Evolutionary conservation across 768 basidiomycete species (phyloP), one percentile per base, ranked within the genome.

Genomic region (Lactarius psammicola): DNA sequence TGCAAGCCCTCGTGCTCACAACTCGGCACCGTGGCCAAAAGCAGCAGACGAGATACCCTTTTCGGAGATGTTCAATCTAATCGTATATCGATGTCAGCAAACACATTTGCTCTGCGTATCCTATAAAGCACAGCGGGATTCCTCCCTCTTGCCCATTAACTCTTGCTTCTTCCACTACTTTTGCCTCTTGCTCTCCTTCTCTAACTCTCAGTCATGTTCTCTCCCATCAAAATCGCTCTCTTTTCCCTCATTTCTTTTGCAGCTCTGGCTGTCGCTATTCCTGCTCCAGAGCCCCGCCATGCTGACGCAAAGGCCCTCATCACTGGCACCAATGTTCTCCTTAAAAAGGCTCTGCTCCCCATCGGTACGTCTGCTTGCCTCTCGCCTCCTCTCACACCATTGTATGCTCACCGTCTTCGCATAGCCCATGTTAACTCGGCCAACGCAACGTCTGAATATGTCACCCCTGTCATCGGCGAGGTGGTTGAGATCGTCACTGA

Each of bases 141-240:
- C 56, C 28, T 31, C 49, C 44, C 49, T 51, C 56, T 46, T 61
- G 31, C 51, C 53, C 61, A 23, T 20, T 34, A 11, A n/a, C 49
- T 8, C 56, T 55, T 28, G 20, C 30, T 54, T 23, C 26, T n/a
- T 30, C 10, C 18, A 49, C 56, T 11, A 30, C 55, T 59, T 51
- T 57, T n/a, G 3, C 3, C 56, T 17, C 11, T 20, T 26, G 10
- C 38, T 9, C 46, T 7, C 26, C 30, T 53, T 33, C 51, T 53
- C 9, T 18, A 15, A 13, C 34, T 26, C 31, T 38, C 23, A 26
- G 20, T 3, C 38, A 66, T 66, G 65, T 20, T 63, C 8, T 63
- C 46, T 57, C 55, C 31, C 28, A 2, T 57, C 28, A 66, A 66
- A 13, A 4, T 66, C 28, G 42, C 61, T 30, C 61, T 66, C 51